Base-by-base conservation (phyloP, 2,329 filamentous ascomycete species). In the Decorospora gaudefroyi region DNA sequence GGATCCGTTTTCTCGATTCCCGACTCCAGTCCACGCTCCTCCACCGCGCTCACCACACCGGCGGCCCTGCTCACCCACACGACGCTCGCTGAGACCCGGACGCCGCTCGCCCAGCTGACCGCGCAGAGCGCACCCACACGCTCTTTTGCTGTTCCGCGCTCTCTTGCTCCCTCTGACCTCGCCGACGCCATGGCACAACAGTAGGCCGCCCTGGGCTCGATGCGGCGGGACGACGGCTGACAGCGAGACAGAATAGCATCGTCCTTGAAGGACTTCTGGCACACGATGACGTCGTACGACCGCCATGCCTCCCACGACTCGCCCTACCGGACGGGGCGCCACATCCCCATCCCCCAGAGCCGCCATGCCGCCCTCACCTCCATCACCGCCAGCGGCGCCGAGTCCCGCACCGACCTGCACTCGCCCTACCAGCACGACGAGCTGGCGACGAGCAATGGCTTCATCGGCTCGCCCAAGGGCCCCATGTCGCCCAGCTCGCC, bases 281-380 rank as follows among this genome's bases (percentile, higher is more conserved):
- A 97, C 60, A 93, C 70, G 47, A 72, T 87, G 80, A 87, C 83
- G 69, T 86, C 83, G 54, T 80, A 85, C 64, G 80, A 84, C 76
- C 95, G 93, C 51, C 84, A 99, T 76, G 95, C 93, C 54, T 86
- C 85, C 51, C 88, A 87, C 78, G 89, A 99, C 74, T 95, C 92
- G 47, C 91, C 93, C 36, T 95, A 95, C 74, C 86, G 91, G 68
- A 89, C 88, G 49, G 90, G 91, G 54, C 85, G 87, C 68, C 92
- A 96, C 74, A 88, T 96, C 49, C 90, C 91, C 51, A 82, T 97
- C 49, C 85, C 86, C 55, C 87, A 91, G 72, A 87, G 84, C 71
- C 83, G 90, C 57, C 85, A 91, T 73, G 84, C 85, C 56, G 86
- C 88, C 51, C 81, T 97, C 65, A 92, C 90, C 28, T 91, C 90